Base-by-base conservation (phyloP, 495 filamentous ascomycete genomes). In the Staphylotrichum tortipilum region DNA sequence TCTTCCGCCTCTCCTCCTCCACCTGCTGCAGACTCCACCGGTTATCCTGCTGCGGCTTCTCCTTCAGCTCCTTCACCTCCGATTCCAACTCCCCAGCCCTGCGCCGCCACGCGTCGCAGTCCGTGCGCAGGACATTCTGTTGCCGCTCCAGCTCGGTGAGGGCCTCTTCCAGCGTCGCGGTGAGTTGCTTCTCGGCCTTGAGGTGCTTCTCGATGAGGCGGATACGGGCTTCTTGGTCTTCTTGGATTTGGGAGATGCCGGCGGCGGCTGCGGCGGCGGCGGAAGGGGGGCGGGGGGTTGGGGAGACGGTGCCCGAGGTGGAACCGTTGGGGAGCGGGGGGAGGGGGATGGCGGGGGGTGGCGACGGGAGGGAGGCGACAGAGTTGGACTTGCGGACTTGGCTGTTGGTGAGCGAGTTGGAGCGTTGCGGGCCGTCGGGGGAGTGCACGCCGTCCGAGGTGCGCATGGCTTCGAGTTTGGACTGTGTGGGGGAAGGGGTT, bases 171-270 rank as follows among this genome's bases (percentile, higher is more conserved):
- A 98, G 76, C 26, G 89, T 95, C 17, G 85, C 80, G 5, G 91
- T 97, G 22, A 98, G 82, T 61, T 97, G 91, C 65, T 94, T 95
- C 73, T 98, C 92, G 22, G 94, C 90, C 52, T 84, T 85, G 26
- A 98, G 79, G 62, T 97, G 89, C 73, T 95, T 95, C 73, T 97
- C 92, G 54, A 98, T 95, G 21, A 89, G 91, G 39, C 85, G 83
- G 61, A 98, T 94, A 40, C 89, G 91, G 33, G 85, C 83, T 65
- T 97, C 94, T 62, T 95, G 89, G 54, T 98, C 92, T 56, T 97
- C 91, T 60, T 87, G 81, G 42, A 86, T 79, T 53, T 89, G 86
- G 23, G 78, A 73, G 28, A 40, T 41, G 40, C 11, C 21, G 1
- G 31, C 24, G 44, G 31, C 31, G 33, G 72, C 84, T 89, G 14